Conservation (phyloP, 108 stramenopile species). For the Nannochloropsis salina region DNA sequence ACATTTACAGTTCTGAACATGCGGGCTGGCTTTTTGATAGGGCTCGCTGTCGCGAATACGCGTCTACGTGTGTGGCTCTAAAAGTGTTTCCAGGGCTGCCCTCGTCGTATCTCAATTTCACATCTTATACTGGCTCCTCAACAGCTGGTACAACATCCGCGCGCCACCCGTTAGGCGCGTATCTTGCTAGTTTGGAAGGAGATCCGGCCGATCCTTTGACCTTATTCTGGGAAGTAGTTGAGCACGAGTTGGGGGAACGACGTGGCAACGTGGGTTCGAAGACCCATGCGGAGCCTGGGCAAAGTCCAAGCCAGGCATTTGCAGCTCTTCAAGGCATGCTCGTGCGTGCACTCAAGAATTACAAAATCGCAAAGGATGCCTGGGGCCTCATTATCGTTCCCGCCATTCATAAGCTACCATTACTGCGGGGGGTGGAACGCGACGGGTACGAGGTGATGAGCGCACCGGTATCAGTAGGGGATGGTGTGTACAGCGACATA, state of each 20-base stretch:
- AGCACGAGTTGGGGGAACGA: background rate
- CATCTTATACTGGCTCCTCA: background rate
- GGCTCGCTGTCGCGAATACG: background rate
- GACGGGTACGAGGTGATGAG: conserved; percentile 5
- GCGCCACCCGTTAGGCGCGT: background rate
- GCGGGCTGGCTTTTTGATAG: background rate
- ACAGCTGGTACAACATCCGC: background rate
- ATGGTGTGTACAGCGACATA: background rate
- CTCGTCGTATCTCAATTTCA: background rate
- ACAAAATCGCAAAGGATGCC: background rate
- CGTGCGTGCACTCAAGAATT: background rate
- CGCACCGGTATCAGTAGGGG: conserved; percentile 8
- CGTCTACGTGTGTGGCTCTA: background rate
- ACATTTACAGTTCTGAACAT: conserved; percentile 8
- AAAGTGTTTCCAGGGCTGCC: background rate
- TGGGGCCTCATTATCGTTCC: background rate
- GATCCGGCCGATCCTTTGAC: background rate
- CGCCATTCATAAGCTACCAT: background rate
- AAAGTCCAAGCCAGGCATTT: background rate
- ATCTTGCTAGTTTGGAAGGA: background rate
- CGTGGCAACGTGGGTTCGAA: background rate
- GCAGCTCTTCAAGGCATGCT: background rate
- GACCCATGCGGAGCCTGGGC: background rate
- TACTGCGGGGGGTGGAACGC: background rate
- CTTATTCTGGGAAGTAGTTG: background rate